These are phyloP conservation scores for Penicillium riverlandense DNA, from an alignment of 495 filamentous ascomycete genomes.

Conservation along the genomic window DNA sequence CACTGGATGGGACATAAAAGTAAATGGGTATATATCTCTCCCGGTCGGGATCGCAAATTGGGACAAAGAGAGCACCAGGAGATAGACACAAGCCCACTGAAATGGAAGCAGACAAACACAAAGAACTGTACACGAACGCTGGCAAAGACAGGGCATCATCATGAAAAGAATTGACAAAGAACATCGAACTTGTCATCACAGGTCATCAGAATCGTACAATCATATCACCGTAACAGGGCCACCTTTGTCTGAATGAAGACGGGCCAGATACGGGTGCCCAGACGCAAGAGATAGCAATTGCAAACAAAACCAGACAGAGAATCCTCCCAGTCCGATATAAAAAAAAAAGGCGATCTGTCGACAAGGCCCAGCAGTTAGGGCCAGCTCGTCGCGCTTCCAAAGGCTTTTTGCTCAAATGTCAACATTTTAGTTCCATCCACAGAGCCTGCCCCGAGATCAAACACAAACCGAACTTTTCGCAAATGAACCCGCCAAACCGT, in stretches of 20 bases:
- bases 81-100: slow-evolving; percentile 14
- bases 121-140: slow-evolving; percentile 16
- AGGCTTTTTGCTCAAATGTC: background rate
- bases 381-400: background rate
- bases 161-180: slow-evolving; percentile 15
- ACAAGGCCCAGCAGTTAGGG: background rate
- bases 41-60: slow-evolving; percentile 12
- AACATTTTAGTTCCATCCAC: slow-evolving; percentile 7
- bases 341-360: background rate
- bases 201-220: slow-evolving; percentile 45
- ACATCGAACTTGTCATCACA: slow-evolving; percentile 35
- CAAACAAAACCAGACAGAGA: slow-evolving; percentile 17
- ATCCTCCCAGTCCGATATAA: slow-evolving; percentile 16
- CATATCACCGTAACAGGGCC: slow-evolving; percentile 34
- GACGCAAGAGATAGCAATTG: slow-evolving; percentile 15
- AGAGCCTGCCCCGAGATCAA: slow-evolving; percentile 9
- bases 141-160: slow-evolving; percentile 9
- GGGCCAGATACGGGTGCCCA: background rate
- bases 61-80: slow-evolving; percentile 7
- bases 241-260: background rate
- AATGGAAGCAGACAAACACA: background rate
- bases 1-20: slow-evolving; percentile 14
- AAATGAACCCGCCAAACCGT: slow-evolving; percentile 3
- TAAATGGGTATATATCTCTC: slow-evolving; percentile 23
- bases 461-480: slow-evolving; percentile 14